Conservation (phyloP, 75 land plant species). For the Larix kaempferi region DNA sequence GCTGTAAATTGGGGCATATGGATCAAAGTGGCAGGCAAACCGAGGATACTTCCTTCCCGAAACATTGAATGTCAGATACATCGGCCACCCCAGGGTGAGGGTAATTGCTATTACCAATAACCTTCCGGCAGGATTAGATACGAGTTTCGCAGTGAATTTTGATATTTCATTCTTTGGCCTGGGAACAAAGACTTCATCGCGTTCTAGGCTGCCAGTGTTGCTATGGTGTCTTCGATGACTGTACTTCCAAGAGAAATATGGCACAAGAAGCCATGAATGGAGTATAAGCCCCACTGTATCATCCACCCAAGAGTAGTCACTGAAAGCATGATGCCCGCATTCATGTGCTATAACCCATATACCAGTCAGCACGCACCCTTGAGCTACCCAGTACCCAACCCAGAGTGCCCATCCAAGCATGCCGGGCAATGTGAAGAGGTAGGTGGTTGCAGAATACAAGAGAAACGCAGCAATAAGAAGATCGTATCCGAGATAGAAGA, state of each 20-base stretch:
- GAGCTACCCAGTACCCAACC: constrained; percentile 47
- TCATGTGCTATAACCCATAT: constrained; percentile 76
- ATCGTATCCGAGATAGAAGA: constrained; percentile 48
- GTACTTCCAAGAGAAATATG: constrained; percentile 82
- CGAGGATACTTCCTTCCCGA: constrained; percentile 56
- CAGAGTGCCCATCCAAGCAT: constrained; percentile 28
- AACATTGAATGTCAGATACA: constrained; percentile 51
- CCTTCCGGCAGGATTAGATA: constrained; percentile 59
- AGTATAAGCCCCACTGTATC: constrained; percentile 55
- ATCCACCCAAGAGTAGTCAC: constrained; percentile 38
- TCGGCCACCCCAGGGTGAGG: constrained; percentile 63
- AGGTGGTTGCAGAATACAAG: constrained; percentile 24
- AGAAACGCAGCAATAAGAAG: constrained; percentile 15
- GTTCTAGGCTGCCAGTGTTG: constrained; percentile 67
- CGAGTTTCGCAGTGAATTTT: constrained; percentile 23
- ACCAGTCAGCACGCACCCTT: constrained; percentile 62
- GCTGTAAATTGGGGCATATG: constrained; percentile 50
- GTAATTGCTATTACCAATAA: constrained; percentile 29
- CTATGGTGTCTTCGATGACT: constrained; percentile 74
- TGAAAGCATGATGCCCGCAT: constrained; percentile 69
- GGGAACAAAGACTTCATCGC: constrained; percentile 80
- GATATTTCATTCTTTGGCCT: constrained; percentile 33
- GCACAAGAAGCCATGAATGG: constrained; percentile 62
- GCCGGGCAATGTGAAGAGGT: constrained; percentile 18
- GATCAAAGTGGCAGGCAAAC: constrained; percentile 53